A percentile compares a stretch with the other conserved stretches of the same genome.
phyloP scores from a whole-genome alignment of 176 grass and related monocot species.

The Rhipidocladum racemiflorum region DNA sequence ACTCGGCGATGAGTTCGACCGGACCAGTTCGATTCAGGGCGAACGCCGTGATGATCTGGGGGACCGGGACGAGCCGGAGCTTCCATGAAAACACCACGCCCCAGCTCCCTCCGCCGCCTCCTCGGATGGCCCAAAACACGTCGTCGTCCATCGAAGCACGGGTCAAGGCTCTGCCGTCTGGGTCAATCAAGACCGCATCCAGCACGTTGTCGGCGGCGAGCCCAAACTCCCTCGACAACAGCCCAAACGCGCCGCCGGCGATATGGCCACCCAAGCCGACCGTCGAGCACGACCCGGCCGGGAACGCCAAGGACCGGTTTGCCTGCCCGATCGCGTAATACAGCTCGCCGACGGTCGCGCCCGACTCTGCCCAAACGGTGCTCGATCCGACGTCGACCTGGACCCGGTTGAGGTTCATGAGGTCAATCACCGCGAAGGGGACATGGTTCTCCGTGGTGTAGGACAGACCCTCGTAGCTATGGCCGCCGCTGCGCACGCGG shows the following conservation, averaged over 20 bases:
- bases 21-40: neutral
- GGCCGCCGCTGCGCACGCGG: conserved; percentile 62
- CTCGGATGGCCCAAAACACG: conserved; percentile 70
- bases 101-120: conserved; percentile 77
- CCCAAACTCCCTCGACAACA: conserved; percentile 48
- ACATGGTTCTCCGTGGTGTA: conserved; percentile 44
- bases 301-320: conserved; percentile 36
- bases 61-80: conserved; percentile 56
- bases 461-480: conserved; percentile 76
- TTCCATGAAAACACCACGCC: conserved; percentile 78
- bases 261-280: conserved; percentile 45
- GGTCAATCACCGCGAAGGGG: conserved; percentile 58
- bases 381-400: conserved; percentile 22
- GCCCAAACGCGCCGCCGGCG: conserved; percentile 64
- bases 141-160: conserved; percentile 45
- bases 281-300: conserved; percentile 54
- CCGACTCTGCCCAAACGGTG: conserved; percentile 55
- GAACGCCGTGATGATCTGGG: conserved; percentile 36
- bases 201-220: conserved; percentile 68
- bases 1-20: conserved; percentile 5
- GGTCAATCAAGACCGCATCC: conserved; percentile 41
- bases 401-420: conserved; percentile 46
- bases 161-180: neutral
- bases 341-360: conserved; percentile 63
- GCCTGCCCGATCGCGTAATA: conserved; percentile 42